These are phyloP conservation scores for Chlamydomonas sp. DNA, from an alignment of 139 green algal species.

Conservation along the genomic window DNA sequence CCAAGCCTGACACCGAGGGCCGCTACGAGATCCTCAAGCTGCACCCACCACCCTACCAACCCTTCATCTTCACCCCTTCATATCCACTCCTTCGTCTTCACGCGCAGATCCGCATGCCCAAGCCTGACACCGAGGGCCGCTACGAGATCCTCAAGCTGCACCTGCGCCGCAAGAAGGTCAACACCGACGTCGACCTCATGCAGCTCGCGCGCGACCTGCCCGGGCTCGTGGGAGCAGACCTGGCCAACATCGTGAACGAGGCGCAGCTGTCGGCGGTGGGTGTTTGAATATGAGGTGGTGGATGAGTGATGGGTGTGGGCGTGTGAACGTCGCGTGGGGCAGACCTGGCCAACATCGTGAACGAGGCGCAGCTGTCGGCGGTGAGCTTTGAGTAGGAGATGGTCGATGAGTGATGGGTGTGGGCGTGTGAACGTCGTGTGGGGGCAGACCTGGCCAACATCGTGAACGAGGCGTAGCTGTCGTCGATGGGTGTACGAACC, in stretches of 20 bases:
- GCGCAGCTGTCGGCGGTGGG: slow-evolving; percentile 67
- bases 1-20: slow-evolving; percentile 77
- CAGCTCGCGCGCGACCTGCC: slow-evolving; percentile 86
- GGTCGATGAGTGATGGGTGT: no score
- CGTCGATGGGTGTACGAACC: no score
- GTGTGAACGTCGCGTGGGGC: no score
- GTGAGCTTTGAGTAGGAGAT: no score
- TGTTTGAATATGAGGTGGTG: no score
- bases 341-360: slow-evolving; percentile 91
- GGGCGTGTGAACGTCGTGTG: no score
- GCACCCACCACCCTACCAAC: slow-evolving; percentile 50
- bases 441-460: slow-evolving; percentile 93
- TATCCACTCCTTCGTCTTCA: no score
- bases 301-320: no score
- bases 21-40: slow-evolving; percentile 82
- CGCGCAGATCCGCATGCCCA: slow-evolving; percentile 35
- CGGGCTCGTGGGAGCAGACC: slow-evolving; percentile 82
- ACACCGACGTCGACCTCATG: slow-evolving; percentile 71
- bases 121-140: slow-evolving; percentile 72
- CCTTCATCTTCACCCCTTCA: no score
- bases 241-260: slow-evolving; percentile 96
- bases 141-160: slow-evolving; percentile 84
- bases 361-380: slow-evolving; percentile 79
- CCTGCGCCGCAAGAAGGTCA: slow-evolving; percentile 42
- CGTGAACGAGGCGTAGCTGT: slow-evolving; percentile 87